A percentile compares a stretch with the other conserved stretches of the same genome.
phyloP scores from a whole-genome alignment of 1,284 basidiomycete genomes.

The Salmacisia buchloeana region DNA sequence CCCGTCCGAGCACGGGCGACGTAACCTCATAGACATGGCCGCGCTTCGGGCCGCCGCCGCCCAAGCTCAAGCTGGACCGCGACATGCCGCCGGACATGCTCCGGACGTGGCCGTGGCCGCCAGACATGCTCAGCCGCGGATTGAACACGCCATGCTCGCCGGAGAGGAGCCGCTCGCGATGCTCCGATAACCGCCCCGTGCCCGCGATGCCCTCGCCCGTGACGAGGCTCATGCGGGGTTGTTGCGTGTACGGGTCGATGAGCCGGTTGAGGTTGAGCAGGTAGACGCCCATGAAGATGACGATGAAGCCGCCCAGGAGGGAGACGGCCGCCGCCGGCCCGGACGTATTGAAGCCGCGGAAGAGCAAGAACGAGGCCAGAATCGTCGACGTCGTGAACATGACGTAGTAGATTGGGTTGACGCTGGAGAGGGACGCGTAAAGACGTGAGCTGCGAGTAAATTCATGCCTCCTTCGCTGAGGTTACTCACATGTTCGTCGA shows the following conservation, averaged over 20 bases:
- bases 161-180: constrained; percentile 34
- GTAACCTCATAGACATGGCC: constrained; percentile 14
- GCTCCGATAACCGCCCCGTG: constrained; percentile 28
- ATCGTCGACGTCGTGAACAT: constrained; percentile 96
- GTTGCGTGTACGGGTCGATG: constrained; percentile 38
- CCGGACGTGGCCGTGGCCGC: background rate
- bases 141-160: constrained; percentile 9
- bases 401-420: constrained; percentile 98
- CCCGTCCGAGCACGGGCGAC: background rate
- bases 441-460: background rate
- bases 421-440: constrained; percentile 55
- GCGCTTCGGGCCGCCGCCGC: constrained; percentile 3
- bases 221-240: constrained; percentile 41
- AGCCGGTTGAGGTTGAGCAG: constrained; percentile 47
- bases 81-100: constrained; percentile 13
- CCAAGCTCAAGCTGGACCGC: constrained; percentile 19
- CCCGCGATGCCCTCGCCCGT: constrained; percentile 39
- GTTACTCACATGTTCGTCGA: constrained; percentile 86
- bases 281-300: constrained; percentile 49
- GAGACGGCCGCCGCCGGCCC: constrained; percentile 59
- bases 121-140: constrained; percentile 3
- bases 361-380: constrained; percentile 87
- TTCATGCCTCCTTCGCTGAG: too few species aligned
- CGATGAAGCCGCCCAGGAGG: constrained; percentile 46
- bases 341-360: constrained; percentile 92